Evolutionary conservation across 2,329 filamentous ascomycete genomes (phyloP).

Genomic region (Epichloe coenophiala): DNA sequence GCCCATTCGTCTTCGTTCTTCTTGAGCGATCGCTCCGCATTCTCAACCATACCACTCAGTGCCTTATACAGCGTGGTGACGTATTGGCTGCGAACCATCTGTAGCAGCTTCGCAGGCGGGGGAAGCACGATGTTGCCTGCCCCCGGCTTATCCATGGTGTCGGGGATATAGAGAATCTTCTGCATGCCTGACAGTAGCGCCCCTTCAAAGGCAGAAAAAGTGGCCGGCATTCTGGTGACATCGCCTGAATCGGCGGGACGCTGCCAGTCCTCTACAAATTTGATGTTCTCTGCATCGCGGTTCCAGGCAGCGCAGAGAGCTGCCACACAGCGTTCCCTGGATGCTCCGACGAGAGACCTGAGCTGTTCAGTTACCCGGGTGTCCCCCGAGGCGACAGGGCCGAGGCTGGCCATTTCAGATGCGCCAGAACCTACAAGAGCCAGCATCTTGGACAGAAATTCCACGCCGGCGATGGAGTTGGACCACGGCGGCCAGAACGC

Average conservation of each 20-base stretch:
- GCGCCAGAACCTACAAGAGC: constrained; percentile 74
- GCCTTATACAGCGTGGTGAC: constrained; percentile 90
- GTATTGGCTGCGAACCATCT: constrained; percentile 85
- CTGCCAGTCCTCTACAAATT: constrained; percentile 87
- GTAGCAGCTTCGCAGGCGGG: constrained; percentile 79
- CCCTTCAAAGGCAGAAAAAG: constrained; percentile 76
- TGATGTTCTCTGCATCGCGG: constrained; percentile 83
- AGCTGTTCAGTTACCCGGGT: constrained; percentile 55
- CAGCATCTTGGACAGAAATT: constrained; percentile 76
- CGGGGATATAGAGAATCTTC: constrained; percentile 86
- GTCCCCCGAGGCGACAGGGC: constrained; percentile 44
- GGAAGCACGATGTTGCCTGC: constrained; percentile 68
- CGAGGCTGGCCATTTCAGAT: constrained; percentile 68
- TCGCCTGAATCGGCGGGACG: constrained; percentile 69
- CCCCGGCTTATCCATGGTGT: constrained; percentile 61
- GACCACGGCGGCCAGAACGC: constrained; percentile 94
- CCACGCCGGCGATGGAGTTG: constrained; percentile 80
- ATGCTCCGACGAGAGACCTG: constrained; percentile 58
- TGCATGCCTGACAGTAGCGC: constrained; percentile 77
- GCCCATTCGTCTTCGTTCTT: constrained; percentile 51
- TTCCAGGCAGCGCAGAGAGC: constrained; percentile 88
- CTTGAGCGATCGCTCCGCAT: constrained; percentile 64
- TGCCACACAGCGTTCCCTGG: constrained; percentile 73
- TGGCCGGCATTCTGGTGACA: constrained; percentile 78
- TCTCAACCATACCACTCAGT: constrained; percentile 91